A percentile compares a stretch with the other conserved stretches of the same genome.
phyloP scores from a whole-genome alignment of 176 grass and related monocot genomes.

The Avena atlantica region DNA sequence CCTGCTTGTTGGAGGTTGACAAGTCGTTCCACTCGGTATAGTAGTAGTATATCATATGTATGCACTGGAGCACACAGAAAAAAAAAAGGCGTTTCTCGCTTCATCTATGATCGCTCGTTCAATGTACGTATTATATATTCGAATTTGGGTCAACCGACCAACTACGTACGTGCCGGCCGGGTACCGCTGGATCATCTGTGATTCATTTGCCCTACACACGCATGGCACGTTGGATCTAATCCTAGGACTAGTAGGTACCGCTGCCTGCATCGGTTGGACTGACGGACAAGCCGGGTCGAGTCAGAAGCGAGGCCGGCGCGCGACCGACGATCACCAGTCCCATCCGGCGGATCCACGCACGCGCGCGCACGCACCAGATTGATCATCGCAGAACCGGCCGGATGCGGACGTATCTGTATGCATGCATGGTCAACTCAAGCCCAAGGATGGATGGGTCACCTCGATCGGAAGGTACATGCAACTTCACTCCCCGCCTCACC shows the following conservation, averaged over 20 bases:
- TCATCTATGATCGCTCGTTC: background rate
- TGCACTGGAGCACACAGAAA: background rate
- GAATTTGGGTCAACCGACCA: background rate
- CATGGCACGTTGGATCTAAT: background rate
- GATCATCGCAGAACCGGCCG: background rate
- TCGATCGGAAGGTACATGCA: slow-evolving; percentile 29
- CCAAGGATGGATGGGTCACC: slow-evolving; percentile 21
- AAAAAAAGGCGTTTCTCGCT: background rate
- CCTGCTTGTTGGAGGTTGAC: slow-evolving; percentile 43
- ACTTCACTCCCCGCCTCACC: background rate
- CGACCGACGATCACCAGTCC: background rate
- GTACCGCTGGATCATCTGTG: no score
- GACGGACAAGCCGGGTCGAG: background rate
- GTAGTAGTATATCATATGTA: no score
- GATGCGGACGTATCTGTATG: background rate
- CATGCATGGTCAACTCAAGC: background rate
- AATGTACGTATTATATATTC: background rate
- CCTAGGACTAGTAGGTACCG: background rate
- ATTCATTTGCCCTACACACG: background rate
- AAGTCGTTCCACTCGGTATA: background rate
- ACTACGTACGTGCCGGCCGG: background rate
- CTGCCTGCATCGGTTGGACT: background rate
- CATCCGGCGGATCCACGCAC: background rate
- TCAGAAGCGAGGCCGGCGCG: background rate
- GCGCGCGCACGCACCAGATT: background rate